phyloP scores from a whole-genome alignment of 2,329 filamentous ascomycete species.

The Xylariaceae sp. region DNA sequence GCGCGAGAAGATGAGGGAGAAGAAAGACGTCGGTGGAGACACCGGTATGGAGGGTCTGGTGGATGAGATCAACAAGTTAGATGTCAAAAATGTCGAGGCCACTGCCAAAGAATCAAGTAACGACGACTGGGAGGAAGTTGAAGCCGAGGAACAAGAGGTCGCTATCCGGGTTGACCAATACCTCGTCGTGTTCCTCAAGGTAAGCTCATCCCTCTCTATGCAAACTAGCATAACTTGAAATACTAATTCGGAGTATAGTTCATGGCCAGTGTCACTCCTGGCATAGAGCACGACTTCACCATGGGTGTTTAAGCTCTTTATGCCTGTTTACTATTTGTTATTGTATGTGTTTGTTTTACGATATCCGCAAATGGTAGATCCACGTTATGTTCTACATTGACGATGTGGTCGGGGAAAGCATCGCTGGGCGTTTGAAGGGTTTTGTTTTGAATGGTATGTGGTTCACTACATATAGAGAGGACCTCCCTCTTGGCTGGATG shows the following conservation, averaged over 20 bases:
- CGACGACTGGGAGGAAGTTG: conserved; percentile 65
- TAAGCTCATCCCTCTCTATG: conserved; percentile 33
- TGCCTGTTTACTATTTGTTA: no score
- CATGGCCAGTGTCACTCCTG: conserved; percentile 86
- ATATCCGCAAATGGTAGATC: neutral
- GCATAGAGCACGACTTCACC: conserved; percentile 96
- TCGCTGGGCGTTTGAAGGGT: neutral
- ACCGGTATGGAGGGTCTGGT: conserved; percentile 80
- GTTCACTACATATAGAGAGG: conserved; percentile 11
- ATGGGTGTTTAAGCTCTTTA: conserved; percentile 73
- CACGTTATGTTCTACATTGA: no score
- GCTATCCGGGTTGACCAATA: conserved; percentile 88
- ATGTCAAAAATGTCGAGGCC: conserved; percentile 50
- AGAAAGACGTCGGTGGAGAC: conserved; percentile 47
- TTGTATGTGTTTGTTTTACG: conserved; percentile 6
- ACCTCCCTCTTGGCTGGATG: no score
- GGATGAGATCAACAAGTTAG: conserved; percentile 69
- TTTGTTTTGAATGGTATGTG: neutral
- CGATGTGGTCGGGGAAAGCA: no score
- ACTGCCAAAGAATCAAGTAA: conserved; percentile 48
- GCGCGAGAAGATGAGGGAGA: conserved; percentile 70
- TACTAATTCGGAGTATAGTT: conserved; percentile 47
- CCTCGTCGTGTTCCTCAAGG: conserved; percentile 81
- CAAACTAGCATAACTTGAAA: neutral
- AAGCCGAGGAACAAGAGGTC: conserved; percentile 66